These are phyloP conservation scores for Teratosphaeria zuluensis DNA, from an alignment of 2,329 filamentous ascomycete genomes.

Conservation along the genomic window DNA sequence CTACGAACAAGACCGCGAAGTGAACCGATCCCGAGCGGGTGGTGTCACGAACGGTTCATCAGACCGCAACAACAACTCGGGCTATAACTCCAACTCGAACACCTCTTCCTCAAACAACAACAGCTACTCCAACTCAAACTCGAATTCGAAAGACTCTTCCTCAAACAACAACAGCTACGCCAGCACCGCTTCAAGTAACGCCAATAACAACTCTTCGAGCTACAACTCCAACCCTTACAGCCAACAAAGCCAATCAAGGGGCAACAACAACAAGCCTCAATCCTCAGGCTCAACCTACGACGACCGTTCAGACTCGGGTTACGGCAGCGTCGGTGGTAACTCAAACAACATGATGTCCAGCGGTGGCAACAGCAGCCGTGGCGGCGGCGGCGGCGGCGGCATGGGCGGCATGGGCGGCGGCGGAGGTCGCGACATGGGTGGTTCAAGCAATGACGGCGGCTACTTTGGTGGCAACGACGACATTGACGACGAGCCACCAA, in stretches of 20 bases:
- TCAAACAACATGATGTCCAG: background rate
- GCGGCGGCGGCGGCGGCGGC: too few species aligned
- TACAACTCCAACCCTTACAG: background rate
- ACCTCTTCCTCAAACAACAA: background rate
- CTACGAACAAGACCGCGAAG: background rate
- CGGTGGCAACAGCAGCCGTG: background rate
- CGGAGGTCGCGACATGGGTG: background rate
- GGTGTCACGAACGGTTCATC: background rate
- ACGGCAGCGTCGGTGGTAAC: background rate
- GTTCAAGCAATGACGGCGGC: background rate
- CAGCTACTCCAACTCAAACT: background rate
- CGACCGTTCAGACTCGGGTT: background rate
- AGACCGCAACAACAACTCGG: background rate
- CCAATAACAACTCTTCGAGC: background rate
- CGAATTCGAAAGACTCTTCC: background rate
- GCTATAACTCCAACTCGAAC: background rate
- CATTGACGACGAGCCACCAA: background rate
- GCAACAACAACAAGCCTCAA: background rate
- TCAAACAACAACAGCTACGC: background rate
- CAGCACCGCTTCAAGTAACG: background rate
- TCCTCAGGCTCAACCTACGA: background rate
- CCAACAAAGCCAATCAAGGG: background rate
- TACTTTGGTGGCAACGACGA: background rate
- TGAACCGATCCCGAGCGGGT: background rate
- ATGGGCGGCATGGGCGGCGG: background rate